A percentile compares a stretch with the other conserved stretches of the same genome.
These are phyloP conservation scores for Vitis hybrid DNA, from an alignment of 177 flowering plant species.

Conservation along the genomic window DNA sequence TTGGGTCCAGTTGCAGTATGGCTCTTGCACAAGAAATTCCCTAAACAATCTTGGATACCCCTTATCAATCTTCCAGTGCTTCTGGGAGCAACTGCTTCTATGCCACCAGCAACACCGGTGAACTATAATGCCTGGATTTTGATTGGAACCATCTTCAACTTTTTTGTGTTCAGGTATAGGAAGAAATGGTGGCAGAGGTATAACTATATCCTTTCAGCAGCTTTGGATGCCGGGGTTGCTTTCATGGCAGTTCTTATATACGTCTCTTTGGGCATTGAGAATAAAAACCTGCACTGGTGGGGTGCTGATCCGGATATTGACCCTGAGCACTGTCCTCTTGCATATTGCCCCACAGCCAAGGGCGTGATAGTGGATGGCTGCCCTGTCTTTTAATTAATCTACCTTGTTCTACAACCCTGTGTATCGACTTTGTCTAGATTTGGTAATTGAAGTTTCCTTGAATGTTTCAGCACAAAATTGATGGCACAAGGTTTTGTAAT, in stretches of 20 bases:
- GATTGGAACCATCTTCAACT: slow-evolving; percentile 40
- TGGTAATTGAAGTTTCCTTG: not conserved
- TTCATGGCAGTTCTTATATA: slow-evolving; percentile 36
- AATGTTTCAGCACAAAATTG: too few species aligned
- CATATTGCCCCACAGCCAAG: slow-evolving; percentile 40
- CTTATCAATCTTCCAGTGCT: slow-evolving; percentile 46
- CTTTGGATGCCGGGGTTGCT: slow-evolving; percentile 46
- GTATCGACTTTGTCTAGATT: not conserved
- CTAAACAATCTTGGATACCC: slow-evolving; percentile 34
- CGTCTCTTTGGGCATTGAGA: slow-evolving; percentile 20
- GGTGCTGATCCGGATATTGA: slow-evolving; percentile 14
- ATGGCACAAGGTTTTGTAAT: too few species aligned
- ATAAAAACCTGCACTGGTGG: slow-evolving; percentile 31
- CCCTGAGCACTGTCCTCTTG: slow-evolving; percentile 30
- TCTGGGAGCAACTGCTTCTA: slow-evolving; percentile 31
- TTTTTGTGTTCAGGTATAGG: slow-evolving; percentile 31
- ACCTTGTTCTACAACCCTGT: too few species aligned
- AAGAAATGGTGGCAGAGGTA: slow-evolving; percentile 52
- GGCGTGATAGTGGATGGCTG: slow-evolving; percentile 36
- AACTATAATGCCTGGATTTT: slow-evolving; percentile 40
- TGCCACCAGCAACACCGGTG: slow-evolving; percentile 42
- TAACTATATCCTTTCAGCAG: slow-evolving; percentile 45
- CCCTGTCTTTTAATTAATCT: slow-evolving; percentile 17
- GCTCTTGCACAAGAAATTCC: slow-evolving; percentile 30
- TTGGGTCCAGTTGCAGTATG: slow-evolving; percentile 30